Evolutionary conservation across 2,329 filamentous ascomycete genomes (phyloP), one percentile per base, ranked within the genome.

Genomic region (Trichoderma asperellum): DNA sequence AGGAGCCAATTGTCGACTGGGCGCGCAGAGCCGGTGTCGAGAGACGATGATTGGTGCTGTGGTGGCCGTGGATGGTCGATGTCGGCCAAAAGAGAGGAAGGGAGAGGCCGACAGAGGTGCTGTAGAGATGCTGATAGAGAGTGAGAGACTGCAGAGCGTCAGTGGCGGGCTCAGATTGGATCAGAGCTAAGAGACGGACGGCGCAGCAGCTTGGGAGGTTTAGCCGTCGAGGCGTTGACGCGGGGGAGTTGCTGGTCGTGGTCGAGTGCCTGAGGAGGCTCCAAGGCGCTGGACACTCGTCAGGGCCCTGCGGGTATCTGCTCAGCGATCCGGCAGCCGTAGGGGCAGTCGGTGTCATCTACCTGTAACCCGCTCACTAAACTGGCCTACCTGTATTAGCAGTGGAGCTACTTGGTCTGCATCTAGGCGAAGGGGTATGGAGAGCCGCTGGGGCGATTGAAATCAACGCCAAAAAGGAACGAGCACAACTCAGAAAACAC

Each of bases 1-100:
- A n/a, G 52, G 29, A 53, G 32, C 62, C 68, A 70, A 70, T 66
- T 70, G 68, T 66, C 56, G 56, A n/a, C 61, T n/a, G 64, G 68
- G 60, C 68, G 57, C 68, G 68, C 57, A 37, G 56, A 29, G 68
- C 58, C 56, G 43, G 35, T 55, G 63, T 40, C 29, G 63, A 47
- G 63, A 67, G 63, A 55, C 63, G 63, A 58, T 67, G 40, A 5
- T 11, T 37, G 40, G 53, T 57, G 55, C 18, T 67, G 40, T 24
- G 49, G 47, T 24, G 37, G 63, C 37, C 37, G 40, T 57, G 12
- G 60, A 5, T 37, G 43, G 4, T 47, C 47, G 43, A 16, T 37
- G 43, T 37, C 37, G 63, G 52, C 62, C 49, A 29, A 34, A 55
- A 52, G 55, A 59, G 63, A 37, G 63, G 35, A 32, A 57, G 32